Evolutionary conservation across 441 rosid species (phyloP), one percentile per base, ranked within the genome.

Genomic region (Populus hybrid): DNA sequence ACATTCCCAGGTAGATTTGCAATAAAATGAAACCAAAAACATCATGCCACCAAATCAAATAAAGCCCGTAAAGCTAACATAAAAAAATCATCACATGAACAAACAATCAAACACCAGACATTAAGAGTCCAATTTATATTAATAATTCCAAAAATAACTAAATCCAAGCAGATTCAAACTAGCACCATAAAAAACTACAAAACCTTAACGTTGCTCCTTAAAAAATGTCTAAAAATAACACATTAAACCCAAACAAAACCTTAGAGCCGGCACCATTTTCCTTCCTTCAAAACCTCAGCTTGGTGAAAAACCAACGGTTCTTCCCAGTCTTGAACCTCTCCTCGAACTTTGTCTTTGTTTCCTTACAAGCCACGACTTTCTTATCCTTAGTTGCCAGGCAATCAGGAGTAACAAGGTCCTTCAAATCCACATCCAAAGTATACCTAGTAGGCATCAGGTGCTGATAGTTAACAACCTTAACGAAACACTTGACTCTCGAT

Each of bases 401-500:
- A 8, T 89, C 94, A 18, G 72, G 65, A 8, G 84, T 77, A 6
- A 88, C 87, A 8, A 81, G 81, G 7, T 90, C 94, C 84, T 89
- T 90, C 78, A 90, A 80, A 70, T 89, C 94, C 1, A 90, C 92
- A 20, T 90, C 92, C 2, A 89, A 80, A 2, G 92, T 86, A 82
- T 90, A 89, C 21, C 94, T 84, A 6, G 92, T 90, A 4, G 92
- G 93, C 92, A 88, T 90, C 84, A 87, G 78, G 63, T 88, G 92
- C 81, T 81, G 86, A 68, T 87, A 89, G 70, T 90, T 89, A 16
- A 89, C 94, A 20, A 85, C 77, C 89, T 90, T 90, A 64, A 89
- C 57, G 82, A 90, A 90, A 32, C 90, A 86, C 64, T 87, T 89
- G 24, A 88, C 91, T 4, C 90, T 68, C 0, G 90, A 91, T 61